A percentile compares a stretch with the other conserved stretches of the same genome.
Conservation (phyloP, 208 protist genomes). For the Sergeia podlipaevii region DNA sequence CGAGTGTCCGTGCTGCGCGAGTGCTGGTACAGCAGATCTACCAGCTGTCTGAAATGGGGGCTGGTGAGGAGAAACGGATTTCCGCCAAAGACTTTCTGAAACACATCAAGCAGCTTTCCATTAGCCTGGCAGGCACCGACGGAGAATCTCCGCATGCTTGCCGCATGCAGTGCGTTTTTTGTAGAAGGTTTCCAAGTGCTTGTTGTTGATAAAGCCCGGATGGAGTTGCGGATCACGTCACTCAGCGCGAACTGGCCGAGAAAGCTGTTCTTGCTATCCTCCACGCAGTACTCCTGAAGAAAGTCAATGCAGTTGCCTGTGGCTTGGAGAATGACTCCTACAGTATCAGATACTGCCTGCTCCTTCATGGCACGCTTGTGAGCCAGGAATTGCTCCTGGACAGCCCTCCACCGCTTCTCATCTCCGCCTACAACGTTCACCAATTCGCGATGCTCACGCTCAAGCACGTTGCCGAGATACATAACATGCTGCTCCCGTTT, state of each 20-base stretch:
- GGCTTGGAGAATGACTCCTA: conserved; percentile 27
- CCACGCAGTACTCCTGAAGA: conserved; percentile 30
- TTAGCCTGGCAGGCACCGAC: too few species aligned
- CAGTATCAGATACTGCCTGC: conserved; percentile 18
- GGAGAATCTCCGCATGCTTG: too few species aligned
- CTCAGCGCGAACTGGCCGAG: conserved; percentile 29
- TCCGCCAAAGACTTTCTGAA: neutral
- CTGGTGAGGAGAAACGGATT: neutral
- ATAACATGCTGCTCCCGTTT: conserved; percentile 28
- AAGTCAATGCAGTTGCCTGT: conserved; percentile 29
- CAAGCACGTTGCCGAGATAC: conserved; percentile 34
- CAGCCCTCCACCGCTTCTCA: conserved; percentile 35
- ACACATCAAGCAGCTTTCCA: neutral
- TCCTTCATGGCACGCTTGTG: conserved; percentile 14
- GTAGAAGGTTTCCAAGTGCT: neutral
- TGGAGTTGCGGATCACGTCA: conserved; percentile 13
- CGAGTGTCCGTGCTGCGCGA: neutral
- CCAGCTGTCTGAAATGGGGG: neutral
- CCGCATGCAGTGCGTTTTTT: too few species aligned
- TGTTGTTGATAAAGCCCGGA: neutral
- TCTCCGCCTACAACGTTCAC: conserved; percentile 47
- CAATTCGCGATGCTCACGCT: conserved; percentile 47
- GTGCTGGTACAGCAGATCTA: too few species aligned
- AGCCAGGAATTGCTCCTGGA: conserved; percentile 18
- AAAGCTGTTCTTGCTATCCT: conserved; percentile 16